Conservation (phyloP, 495 filamentous ascomycete species). For the Chaetomium fimeti region DNA sequence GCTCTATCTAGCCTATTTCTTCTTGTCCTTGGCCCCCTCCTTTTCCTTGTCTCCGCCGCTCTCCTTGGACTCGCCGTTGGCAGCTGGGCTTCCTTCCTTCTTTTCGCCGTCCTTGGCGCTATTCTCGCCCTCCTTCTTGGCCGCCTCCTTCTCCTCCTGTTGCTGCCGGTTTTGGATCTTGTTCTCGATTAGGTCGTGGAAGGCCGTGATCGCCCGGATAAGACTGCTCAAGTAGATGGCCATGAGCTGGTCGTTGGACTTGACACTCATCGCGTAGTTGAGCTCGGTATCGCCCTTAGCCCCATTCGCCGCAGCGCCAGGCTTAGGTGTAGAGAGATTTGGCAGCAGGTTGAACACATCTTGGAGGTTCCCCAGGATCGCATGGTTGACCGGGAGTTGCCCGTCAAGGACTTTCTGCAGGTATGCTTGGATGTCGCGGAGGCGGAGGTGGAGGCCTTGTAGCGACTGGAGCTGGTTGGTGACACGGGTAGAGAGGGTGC, state of each 20-base stretch:
- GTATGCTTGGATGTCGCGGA: conserved; percentile 93
- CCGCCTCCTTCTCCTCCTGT: conserved; percentile 87
- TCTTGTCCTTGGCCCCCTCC: conserved; percentile 38
- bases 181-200: conserved; percentile 99
- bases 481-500: conserved; percentile 95
- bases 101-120: conserved; percentile 55
- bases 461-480: conserved; percentile 97
- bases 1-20: conserved; percentile 30
- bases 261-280: conserved; percentile 91
- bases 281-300: conserved; percentile 68
- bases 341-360: conserved; percentile 99
- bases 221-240: conserved; percentile 93
- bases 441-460: conserved; percentile 90
- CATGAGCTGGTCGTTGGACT: conserved; percentile 99
- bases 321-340: conserved; percentile 80
- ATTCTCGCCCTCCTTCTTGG: conserved; percentile 58
- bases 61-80: conserved; percentile 58
- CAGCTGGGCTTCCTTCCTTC: conserved; percentile 59
- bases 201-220: conserved; percentile 96
- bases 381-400: conserved; percentile 92
- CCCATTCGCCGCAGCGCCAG: conserved; percentile 48
- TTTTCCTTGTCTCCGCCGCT: conserved; percentile 37
- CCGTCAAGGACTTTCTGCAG: conserved; percentile 92
- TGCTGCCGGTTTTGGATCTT: conserved; percentile 99
- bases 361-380: conserved; percentile 94